These are phyloP conservation scores for Magnaporthiopsis incrustans DNA, from an alignment of 2,329 filamentous ascomycete species.

Conservation along the genomic window DNA sequence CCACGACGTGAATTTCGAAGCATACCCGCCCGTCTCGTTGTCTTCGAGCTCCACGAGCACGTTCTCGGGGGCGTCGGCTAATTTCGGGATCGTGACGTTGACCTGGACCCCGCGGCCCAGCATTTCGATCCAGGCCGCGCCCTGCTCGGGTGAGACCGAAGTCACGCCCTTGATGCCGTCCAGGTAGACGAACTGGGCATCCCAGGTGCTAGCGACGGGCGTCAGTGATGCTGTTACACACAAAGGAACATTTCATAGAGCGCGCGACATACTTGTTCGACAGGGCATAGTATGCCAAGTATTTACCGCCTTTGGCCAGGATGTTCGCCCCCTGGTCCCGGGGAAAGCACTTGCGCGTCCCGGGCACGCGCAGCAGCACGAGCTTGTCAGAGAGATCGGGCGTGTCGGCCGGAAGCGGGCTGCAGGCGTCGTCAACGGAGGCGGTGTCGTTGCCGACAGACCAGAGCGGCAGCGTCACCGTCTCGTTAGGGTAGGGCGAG, in stretches of 20 bases:
- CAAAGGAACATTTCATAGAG: too few relatives aligned
- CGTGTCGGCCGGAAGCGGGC: slow-evolving; percentile 5
- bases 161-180: background rate
- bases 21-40: background rate
- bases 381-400: slow-evolving; percentile 3
- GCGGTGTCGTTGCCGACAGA: slow-evolving; percentile 2
- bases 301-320: slow-evolving; percentile 19
- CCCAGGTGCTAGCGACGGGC: background rate
- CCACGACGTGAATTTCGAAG: background rate
- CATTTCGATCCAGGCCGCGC: slow-evolving; percentile 28
- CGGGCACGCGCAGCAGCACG: slow-evolving; percentile 6
- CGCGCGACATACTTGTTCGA: background rate
- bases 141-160: background rate
- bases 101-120: slow-evolving; percentile 23
- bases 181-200: background rate
- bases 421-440: slow-evolving; percentile 1
- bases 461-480: slow-evolving; percentile 2
- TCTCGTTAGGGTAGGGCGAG: background rate
- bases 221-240: too few relatives aligned
- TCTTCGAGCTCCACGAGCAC: slow-evolving; percentile 11
- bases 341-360: slow-evolving; percentile 8
- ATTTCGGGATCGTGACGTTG: slow-evolving; percentile 20
- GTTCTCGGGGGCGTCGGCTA: slow-evolving; percentile 21
- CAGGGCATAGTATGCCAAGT: slow-evolving; percentile 23
- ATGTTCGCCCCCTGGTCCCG: slow-evolving; percentile 22